Evolutionary conservation across 2,329 filamentous ascomycete species (phyloP), one percentile per base, ranked within the genome.

Genomic region (Xylariaceae sp.): DNA sequence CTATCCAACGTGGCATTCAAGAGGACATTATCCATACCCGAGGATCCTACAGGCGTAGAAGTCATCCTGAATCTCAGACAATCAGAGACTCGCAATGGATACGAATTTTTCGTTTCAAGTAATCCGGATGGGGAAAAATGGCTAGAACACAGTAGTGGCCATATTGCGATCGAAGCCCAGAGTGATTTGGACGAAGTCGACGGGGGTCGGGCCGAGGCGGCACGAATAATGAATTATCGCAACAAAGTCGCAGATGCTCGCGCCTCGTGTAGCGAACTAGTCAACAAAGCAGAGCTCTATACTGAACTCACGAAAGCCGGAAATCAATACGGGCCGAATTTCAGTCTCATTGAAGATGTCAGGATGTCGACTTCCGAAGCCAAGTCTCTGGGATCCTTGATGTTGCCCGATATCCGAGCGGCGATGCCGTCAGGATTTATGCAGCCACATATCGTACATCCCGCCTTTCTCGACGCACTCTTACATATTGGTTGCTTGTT

Each of bases 381-480:
- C 10, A 36, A 36, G 33, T 36, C 33, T 46, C 3, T 48, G n/a
- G 43, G 41, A 17, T 42, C 19, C n/a, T 16, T 54, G 19, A n/a
- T 13, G n/a, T 11, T 54, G 14, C 47, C 42, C 11, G 51, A 54
- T 31, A 47, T 47, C 31, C 34, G 36, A 18, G 3, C 36, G 14
- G 9, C 7, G 10, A 55, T 56, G 53, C 53, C 53, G 1, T 19
- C 22, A 5, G 5, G 33, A 4, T 50, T 50, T n/a, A 47, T 48
- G 47, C 50, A 48, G 14, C 46, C 42, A 6, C 50, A 53, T 28
- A 28, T 50, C 2, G 45, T 56, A 14, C 53, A 56, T 18, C 53
- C 53, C 4, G 19, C 31, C 18, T 43, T 43, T 2, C 31, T 53
- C 13, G 53, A 55, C 28, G 45, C 46, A 36, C 33, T 36, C 33